phyloP scores from a whole-genome alignment of 2,329 filamentous ascomycete species.

The Paecilomyces fulvus region DNA sequence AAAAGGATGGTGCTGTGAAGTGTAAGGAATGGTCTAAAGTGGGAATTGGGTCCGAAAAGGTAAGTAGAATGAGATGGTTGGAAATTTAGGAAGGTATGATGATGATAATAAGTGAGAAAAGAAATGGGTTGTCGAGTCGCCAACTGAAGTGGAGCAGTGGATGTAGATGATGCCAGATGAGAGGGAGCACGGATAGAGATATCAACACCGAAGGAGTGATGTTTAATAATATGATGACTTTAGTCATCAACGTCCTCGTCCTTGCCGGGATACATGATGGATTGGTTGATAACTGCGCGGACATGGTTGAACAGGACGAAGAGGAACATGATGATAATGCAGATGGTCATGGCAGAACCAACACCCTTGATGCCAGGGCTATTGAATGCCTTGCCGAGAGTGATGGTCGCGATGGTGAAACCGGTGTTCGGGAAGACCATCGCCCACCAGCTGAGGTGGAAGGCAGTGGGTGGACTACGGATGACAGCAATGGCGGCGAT shows the following conservation, averaged over 20 bases:
- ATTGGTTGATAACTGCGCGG: conserved; percentile 41
- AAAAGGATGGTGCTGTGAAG: not conserved
- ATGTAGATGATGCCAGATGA: not conserved
- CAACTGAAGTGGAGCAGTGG: not conserved
- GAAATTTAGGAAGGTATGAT: not conserved
- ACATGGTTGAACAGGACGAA: conserved; percentile 44
- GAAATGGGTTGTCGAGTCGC: not conserved
- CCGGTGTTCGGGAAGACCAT: conserved; percentile 61
- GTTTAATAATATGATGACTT: not conserved
- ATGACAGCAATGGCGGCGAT: conserved; percentile 42
- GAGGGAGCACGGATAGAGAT: not conserved
- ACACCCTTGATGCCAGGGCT: conserved; percentile 48
- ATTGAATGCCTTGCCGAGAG: conserved; percentile 45
- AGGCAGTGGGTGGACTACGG: conserved; percentile 34
- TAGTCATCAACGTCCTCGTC: conserved; percentile 46
- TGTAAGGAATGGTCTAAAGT: not conserved
- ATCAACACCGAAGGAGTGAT: no score
- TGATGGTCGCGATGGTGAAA: conserved; percentile 52
- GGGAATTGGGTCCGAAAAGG: not conserved
- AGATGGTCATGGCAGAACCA: conserved; percentile 47
- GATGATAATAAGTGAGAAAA: not conserved
- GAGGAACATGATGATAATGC: conserved; percentile 49
- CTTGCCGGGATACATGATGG: conserved; percentile 52
- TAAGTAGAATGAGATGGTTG: not conserved
- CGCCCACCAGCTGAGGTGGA: conserved; percentile 52